Percentiles rank a stretch among this genome's conserved stretches.
Conservation (phyloP, 257 asterid genomes). For the Thymus quinquecostatus region DNA sequence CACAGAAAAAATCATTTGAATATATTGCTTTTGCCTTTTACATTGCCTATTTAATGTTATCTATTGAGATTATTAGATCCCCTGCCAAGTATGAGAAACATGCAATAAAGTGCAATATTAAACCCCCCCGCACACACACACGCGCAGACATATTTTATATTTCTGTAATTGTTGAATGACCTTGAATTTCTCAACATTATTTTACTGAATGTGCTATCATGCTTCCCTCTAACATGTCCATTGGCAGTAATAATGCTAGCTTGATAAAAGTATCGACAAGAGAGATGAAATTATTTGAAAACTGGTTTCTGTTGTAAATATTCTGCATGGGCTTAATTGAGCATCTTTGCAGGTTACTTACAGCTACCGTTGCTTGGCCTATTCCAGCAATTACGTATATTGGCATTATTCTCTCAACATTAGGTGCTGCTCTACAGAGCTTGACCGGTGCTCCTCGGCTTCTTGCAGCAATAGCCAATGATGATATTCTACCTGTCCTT, state of each 20-base stretch:
- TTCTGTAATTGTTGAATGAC: no score
- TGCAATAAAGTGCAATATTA: no score
- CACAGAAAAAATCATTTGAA: no score
- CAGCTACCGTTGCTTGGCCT: slow-evolving; percentile 99
- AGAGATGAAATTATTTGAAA: slow-evolving; percentile 5
- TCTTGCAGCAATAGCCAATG: slow-evolving; percentile 99
- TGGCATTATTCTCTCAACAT: slow-evolving; percentile 95
- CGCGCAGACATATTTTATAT: no score
- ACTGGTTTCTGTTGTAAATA: neutral
- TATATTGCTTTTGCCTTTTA: no score
- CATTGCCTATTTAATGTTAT: no score
- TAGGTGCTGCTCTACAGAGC: slow-evolving; percentile 99
- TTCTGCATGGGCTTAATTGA: slow-evolving; percentile 37
- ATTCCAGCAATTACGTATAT: slow-evolving; percentile 80
- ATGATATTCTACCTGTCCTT: slow-evolving; percentile 94
- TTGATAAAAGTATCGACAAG: slow-evolving; percentile 20
- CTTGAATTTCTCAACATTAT: no score
- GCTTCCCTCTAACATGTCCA: neutral
- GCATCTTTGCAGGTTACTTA: slow-evolving; percentile 83
- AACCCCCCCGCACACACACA: no score
- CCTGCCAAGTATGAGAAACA: no score
- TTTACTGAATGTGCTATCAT: neutral
- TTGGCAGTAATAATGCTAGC: neutral
- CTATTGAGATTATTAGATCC: no score
- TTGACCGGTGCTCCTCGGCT: slow-evolving; percentile 98